phyloP scores from a whole-genome alignment of 345 rosid genomes.

The Eutrema japonicum region DNA sequence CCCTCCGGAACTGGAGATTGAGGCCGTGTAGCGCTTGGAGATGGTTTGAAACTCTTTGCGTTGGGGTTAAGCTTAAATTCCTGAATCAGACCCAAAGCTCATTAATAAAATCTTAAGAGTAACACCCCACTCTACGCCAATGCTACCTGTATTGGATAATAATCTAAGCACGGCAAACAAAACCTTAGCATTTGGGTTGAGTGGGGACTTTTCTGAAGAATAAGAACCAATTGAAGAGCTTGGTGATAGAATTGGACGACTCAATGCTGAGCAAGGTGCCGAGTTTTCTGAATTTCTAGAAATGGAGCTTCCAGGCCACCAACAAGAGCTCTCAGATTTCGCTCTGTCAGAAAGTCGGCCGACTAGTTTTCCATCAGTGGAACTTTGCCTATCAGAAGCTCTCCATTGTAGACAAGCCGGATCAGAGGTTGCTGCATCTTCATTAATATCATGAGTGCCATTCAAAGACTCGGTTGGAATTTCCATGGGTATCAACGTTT shows the following conservation, averaged over 20 bases:
- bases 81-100: conserved; percentile 45
- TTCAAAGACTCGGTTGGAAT: conserved; percentile 16
- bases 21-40: conserved; percentile 71
- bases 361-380: conserved; percentile 49
- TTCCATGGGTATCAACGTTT: neutral
- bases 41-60: conserved; percentile 90
- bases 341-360: conserved; percentile 44
- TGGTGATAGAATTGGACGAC: conserved; percentile 69
- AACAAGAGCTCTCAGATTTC: conserved; percentile 48
- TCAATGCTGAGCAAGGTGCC: conserved; percentile 49
- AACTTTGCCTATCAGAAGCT: conserved; percentile 36
- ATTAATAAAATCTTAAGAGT: neutral
- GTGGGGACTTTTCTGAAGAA: conserved; percentile 73
- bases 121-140: neutral
- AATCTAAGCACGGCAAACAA: neutral
- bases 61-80: conserved; percentile 95
- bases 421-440: conserved; percentile 45
- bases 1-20: conserved; percentile 68
- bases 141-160: neutral
- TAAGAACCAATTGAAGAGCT: conserved; percentile 80
- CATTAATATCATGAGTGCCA: conserved; percentile 45
- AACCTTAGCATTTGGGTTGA: conserved; percentile 93
- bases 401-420: conserved; percentile 40
- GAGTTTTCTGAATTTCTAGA: conserved; percentile 60
- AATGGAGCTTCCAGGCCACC: conserved; percentile 49